Base-by-base conservation (phyloP, 768 basidiomycete genomes). In the Kwoniella europaea region DNA sequence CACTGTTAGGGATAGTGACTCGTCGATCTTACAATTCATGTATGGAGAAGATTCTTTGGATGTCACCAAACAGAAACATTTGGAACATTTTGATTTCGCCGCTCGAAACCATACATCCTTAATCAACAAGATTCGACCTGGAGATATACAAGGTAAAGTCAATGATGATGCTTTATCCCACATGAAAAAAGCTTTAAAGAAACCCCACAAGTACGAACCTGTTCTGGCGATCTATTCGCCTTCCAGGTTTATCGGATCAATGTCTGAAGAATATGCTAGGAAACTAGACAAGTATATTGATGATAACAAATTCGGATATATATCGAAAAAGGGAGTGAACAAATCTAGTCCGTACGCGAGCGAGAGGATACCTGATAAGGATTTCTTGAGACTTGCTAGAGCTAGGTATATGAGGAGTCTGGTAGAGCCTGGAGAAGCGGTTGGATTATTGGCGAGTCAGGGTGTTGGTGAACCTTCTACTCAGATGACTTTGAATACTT, bases 401-500 rank as follows among this genome's bases (percentile, higher is more conserved):
- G 88, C 92, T 80, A 92, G 96, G 82, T 99, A 98, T 83, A 87
- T 98, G 88, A 88, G 91, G 68, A 93, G 92, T 82, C 85, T 99
- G 64, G 93, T 94, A 3, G 97, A 99, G 69, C 94, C 97, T 4
- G 97, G 97, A 72, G 97, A 99, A 85, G 94, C 97, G n/a, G 96
- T 99, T 42, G 97, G 97, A 52, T 84, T 98, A 57, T 86, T 99
- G 58, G 97, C 97, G 12, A 96, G 96, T 18, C 97, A 99, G 86
- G 93, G 97, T 85, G 89, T 99, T 54, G 97, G 97, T 63, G 97
- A 99, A 83, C 97, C 97, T 4, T 99, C 97, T 16, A 99, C 97
- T 0, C 97, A 99, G 83, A 99, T 99, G 97, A 99, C 97, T 10
- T 85, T 99, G 73, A 99, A 99, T 82, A 99, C 97, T 13, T 99